Base-by-base conservation (phyloP, 75 land plant species). In the Gnetum montanum region DNA sequence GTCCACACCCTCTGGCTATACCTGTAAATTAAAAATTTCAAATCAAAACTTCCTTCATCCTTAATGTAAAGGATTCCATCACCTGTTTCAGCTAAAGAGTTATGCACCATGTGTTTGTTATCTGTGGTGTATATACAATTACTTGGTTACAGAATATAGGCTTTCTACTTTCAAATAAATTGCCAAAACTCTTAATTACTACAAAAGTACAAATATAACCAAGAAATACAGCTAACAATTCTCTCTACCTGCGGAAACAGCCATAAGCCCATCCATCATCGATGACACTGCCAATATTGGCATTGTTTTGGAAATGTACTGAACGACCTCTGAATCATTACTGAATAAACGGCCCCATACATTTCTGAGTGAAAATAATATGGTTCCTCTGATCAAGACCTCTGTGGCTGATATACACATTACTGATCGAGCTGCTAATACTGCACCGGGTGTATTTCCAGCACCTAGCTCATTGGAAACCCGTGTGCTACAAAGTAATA, bases 401-500 rank as follows among this genome's bases (percentile, higher is more conserved):
- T 80, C 80, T 31, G 60, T 30, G 4, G 66, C 30, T 16, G 78
- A 69, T 8, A 90, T 53, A 0, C 50, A 11, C 13, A 80, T 10
- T 24, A 58, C 76, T 4, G 70, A 69, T 3, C 47, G 3, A 18
- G 78, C 65, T 27, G 89, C 75, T 40, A 70, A 29, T 3, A 54
- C 67, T n/a, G 85, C 97, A 13, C 60, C 66, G 16, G 46, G 50
- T 31, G 92, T 57, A 3, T 54, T 19, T 24, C 75, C 75, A 34
- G 77, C 90, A 25, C 96, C 96, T 26, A 90, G 55, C 62, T 90
- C 93, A 63, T 90, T 90, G 16, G 90, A 68, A 51, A 86, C 80
- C 38, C 90, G 55, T 31, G 83, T 79, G 33, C 90, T 86, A 56
- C 36, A 66, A 34, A 28, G 43, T 26, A 46, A 40, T 13, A 40